These are phyloP conservation scores for Apiospora saccharicola DNA, from an alignment of 2,329 filamentous ascomycete genomes.

Conservation along the genomic window DNA sequence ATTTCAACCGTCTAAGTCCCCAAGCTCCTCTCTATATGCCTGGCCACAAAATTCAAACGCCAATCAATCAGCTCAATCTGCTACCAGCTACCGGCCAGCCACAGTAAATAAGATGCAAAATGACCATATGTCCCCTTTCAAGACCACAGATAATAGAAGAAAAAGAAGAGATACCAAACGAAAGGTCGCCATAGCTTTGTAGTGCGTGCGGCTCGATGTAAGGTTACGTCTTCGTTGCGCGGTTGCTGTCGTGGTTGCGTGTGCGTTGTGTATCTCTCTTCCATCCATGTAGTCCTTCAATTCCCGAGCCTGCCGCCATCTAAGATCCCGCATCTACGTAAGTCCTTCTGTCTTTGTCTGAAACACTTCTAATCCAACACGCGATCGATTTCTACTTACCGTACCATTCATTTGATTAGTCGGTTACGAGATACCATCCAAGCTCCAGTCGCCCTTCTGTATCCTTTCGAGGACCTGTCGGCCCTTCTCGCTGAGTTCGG, in stretches of 20 bases:
- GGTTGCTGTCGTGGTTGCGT: constrained; percentile 5
- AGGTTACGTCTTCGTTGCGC: neutral
- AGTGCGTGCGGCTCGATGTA: neutral
- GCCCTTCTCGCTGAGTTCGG: constrained; percentile 63
- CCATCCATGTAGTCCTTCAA: neutral
- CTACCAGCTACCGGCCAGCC: constrained; percentile 18
- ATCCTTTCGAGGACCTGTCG: constrained; percentile 58
- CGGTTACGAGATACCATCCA: constrained; percentile 52
- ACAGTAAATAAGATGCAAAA: constrained; percentile 22
- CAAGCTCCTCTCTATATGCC: neutral
- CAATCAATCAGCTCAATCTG: constrained; percentile 10
- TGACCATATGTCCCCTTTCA: constrained; percentile 1
- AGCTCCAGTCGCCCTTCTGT: constrained; percentile 60
- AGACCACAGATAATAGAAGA: neutral
- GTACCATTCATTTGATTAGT: neutral
- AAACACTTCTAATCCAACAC: neutral
- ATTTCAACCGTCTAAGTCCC: neutral
- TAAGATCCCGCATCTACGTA: constrained; percentile 14
- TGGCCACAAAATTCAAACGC: constrained; percentile 9
- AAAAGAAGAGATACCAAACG: neutral
- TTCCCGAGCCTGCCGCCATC: neutral
- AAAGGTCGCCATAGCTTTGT: neutral
- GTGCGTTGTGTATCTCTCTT: constrained; percentile 2
- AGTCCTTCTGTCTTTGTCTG: neutral
- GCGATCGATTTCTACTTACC: neutral